Conservation (phyloP, 2,329 filamentous ascomycete genomes). For the Hymenoscyphus linearis region DNA sequence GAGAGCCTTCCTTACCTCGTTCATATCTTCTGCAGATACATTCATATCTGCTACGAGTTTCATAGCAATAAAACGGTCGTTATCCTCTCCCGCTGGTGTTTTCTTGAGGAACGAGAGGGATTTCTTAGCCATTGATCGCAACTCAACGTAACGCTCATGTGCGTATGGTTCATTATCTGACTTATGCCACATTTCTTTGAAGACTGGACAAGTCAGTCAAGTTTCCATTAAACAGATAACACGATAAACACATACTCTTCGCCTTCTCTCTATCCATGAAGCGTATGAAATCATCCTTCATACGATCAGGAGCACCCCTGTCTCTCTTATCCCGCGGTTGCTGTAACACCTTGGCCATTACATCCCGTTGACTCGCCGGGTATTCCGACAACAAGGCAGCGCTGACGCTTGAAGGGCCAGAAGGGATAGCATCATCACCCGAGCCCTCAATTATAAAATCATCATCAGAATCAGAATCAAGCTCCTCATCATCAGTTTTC, state of each 20-base stretch:
- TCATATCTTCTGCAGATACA: conserved; percentile 9
- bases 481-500: conserved; percentile 1
- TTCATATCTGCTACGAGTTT: conserved; percentile 34
- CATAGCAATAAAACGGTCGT: conserved; percentile 6
- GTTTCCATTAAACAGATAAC: not conserved
- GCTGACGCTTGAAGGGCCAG: not conserved
- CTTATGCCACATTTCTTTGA: conserved; percentile 41
- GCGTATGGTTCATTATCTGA: conserved; percentile 39
- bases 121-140: conserved; percentile 25
- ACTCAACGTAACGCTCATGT: conserved; percentile 35
- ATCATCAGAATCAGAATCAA: conserved; percentile 6
- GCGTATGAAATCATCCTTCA: conserved; percentile 26
- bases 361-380: not conserved
- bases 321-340: not conserved
- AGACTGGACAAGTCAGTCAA: conserved; percentile 15
- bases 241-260: conserved; percentile 18
- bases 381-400: not conserved
- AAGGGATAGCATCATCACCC: not conserved
- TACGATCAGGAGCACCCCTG: not conserved
- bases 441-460: not conserved
- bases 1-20: conserved; percentile 36
- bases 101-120: conserved; percentile 10
- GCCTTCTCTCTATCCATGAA: conserved; percentile 34
- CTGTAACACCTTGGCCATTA: not conserved
- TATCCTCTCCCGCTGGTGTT: not conserved